These are phyloP conservation scores for Papiliotrema fonsecae DNA, from an alignment of 1,284 basidiomycete genomes.

Conservation along the genomic window DNA sequence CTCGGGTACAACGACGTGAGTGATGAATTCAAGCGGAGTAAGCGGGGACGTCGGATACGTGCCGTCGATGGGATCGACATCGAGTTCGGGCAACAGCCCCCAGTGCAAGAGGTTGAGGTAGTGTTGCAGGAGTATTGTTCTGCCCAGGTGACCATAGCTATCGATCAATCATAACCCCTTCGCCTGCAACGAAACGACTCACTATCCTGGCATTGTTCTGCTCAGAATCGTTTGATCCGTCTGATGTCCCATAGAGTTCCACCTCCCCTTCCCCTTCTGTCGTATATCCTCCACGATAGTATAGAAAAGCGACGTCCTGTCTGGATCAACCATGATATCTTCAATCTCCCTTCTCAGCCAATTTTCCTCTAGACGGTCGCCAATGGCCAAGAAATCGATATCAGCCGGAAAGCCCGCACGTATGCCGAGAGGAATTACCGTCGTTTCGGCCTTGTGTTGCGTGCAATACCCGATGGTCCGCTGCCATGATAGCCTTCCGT, in stretches of 20 bases:
- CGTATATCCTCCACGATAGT: conserved; percentile 14
- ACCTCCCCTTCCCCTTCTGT: conserved; percentile 17
- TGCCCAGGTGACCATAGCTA: conserved; percentile 41
- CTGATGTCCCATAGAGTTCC: conserved; percentile 17
- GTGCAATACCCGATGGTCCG: conserved; percentile 30
- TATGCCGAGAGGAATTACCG: conserved; percentile 33
- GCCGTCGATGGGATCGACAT: background rate
- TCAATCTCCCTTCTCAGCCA: conserved; percentile 25
- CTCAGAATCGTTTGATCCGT: conserved; percentile 13
- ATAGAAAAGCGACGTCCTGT: conserved; percentile 16
- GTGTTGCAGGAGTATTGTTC: conserved; percentile 27
- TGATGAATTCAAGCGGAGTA: conserved; percentile 28
- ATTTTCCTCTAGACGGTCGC: conserved; percentile 20
- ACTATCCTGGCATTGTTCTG: conserved; percentile 37
- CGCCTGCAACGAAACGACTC: conserved; percentile 11
- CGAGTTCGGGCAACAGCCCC: conserved; percentile 18
- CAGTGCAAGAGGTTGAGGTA: conserved; percentile 27
- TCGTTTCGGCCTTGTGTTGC: conserved; percentile 34
- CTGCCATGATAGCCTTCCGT: conserved; percentile 13
- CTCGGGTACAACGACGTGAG: conserved; percentile 41
- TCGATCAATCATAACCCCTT: conserved; percentile 7
- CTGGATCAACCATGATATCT: conserved; percentile 21
- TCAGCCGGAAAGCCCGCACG: conserved; percentile 30
- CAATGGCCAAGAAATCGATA: conserved; percentile 30
- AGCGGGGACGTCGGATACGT: conserved; percentile 19